A percentile compares a stretch with the other conserved stretches of the same genome.
Conservation (phyloP, 2,329 filamentous ascomycete species). For the Penicillium polonicum region DNA sequence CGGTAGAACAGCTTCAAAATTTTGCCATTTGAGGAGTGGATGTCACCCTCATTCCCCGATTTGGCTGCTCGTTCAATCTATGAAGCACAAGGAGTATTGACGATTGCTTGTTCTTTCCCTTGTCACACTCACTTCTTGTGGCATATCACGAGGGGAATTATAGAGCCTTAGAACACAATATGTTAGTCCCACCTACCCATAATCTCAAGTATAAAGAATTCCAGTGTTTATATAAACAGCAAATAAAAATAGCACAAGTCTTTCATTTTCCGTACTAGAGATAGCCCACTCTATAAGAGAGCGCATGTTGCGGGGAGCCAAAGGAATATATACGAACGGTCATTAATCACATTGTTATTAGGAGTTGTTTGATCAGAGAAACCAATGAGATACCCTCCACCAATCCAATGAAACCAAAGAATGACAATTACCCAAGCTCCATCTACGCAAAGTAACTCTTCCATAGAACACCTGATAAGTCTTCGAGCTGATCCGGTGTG, state of each 20-base stretch:
- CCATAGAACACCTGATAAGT: slow-evolving; percentile 94
- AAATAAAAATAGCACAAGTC: neutral
- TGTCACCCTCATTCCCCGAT: neutral
- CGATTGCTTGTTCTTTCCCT: neutral
- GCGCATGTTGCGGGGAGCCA: neutral
- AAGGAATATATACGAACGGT: slow-evolving; percentile 2
- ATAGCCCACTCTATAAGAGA: neutral
- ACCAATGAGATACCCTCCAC: neutral
- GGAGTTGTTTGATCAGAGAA: neutral
- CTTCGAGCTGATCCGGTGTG: slow-evolving; percentile 86
- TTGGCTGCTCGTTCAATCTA: neutral
- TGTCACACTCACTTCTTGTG: neutral
- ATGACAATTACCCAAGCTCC: neutral
- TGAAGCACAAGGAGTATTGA: neutral
- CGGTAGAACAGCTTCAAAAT: neutral
- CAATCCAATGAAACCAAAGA: neutral
- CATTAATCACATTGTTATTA: neutral
- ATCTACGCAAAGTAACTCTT: slow-evolving; percentile 95
- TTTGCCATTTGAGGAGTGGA: neutral
- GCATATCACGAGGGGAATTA: neutral
- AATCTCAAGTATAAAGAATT: neutral
- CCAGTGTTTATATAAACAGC: neutral
- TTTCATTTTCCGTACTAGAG: neutral
- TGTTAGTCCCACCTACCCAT: neutral
- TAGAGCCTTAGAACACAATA: neutral